Evolutionary conservation across 2,329 filamentous ascomycete genomes (phyloP), one percentile per base, ranked within the genome.

Genomic region (Cryphonectria carpinicola): DNA sequence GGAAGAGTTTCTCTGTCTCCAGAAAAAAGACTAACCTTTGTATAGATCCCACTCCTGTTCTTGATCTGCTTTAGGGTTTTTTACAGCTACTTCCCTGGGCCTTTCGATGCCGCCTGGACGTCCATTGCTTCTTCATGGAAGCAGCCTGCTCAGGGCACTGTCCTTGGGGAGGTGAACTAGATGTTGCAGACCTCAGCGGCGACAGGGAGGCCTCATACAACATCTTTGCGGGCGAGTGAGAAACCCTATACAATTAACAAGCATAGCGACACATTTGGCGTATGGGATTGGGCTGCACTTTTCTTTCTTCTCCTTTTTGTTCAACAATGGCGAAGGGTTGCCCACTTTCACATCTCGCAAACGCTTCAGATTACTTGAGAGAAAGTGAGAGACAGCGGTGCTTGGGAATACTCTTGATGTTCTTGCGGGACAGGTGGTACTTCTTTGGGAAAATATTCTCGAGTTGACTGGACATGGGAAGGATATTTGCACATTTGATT

Each of bases 1-100:
- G 13, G 68, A 37, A 39, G 3, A 39, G 6, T 17, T 13, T 35
- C 17, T 32, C 17, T 13, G 2, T 39, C 37, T 11, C 10, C 37
- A 3, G 11, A 39, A 39, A 13, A 68, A 4, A 65, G 19, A 39
- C 67, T 69, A 25, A 69, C 46, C 7, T 19, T 7, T 58, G 19
- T 56, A 13, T 46, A 70, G 68, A 72, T 73, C 6, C 72, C 72
- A 14, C 32, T 73, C 22, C 67, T 73, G 17, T 25, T 73, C n/a
- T 14, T 72, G 32, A 70, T 73, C 52, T 56, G 52, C 52, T 56
- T 56, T n/a, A 28, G 52, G 52, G 52, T 56, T 25, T 28, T 56
- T 56, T 56, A 56, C 52, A 56, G 52, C 25, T 56, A 56, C 52
- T 56, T 56, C 13, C 52, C 52, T 56, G 52, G 52, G 19, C 52